A percentile compares a stretch with the other conserved stretches of the same genome.
Conservation (phyloP, 495 filamentous ascomycete species). For the Penicillium tannophilum region DNA sequence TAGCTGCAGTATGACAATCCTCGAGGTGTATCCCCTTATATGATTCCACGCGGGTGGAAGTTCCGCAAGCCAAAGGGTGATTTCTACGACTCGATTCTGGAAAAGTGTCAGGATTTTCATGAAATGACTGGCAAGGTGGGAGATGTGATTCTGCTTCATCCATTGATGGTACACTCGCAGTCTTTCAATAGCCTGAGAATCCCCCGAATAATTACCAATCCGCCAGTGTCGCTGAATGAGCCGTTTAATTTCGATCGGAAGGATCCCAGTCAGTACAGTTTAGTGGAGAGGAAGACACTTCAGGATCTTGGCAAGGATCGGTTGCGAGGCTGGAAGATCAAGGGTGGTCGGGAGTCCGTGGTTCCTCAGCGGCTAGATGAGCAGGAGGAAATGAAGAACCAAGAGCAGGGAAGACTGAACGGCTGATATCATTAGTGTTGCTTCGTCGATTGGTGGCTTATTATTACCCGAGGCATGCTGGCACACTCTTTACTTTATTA, state of each 20-base stretch:
- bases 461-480: background rate
- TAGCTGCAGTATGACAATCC: slow-evolving; percentile 56
- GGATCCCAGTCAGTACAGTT: slow-evolving; percentile 57
- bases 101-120: slow-evolving; percentile 55
- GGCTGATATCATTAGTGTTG: background rate
- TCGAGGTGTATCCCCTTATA: slow-evolving; percentile 67
- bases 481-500: background rate
- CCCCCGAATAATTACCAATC: slow-evolving; percentile 72
- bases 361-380: slow-evolving; percentile 47
- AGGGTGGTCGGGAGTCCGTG: slow-evolving; percentile 50
- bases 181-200: slow-evolving; percentile 60
- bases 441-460: background rate
- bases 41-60: slow-evolving; percentile 56
- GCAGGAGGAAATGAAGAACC: slow-evolving; percentile 42
- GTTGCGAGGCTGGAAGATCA: slow-evolving; percentile 64
- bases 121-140: slow-evolving; percentile 66
- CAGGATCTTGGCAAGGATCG: slow-evolving; percentile 58
- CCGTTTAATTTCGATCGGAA: slow-evolving; percentile 67
- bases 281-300: slow-evolving; percentile 72
- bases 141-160: slow-evolving; percentile 71
- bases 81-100: slow-evolving; percentile 58
- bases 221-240: slow-evolving; percentile 62
- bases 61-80: slow-evolving; percentile 41
- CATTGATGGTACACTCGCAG: slow-evolving; percentile 71
- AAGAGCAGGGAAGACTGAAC: slow-evolving; percentile 25